Conservation (phyloP, 2,329 filamentous ascomycete genomes). For the Colletotrichum lentis region DNA sequence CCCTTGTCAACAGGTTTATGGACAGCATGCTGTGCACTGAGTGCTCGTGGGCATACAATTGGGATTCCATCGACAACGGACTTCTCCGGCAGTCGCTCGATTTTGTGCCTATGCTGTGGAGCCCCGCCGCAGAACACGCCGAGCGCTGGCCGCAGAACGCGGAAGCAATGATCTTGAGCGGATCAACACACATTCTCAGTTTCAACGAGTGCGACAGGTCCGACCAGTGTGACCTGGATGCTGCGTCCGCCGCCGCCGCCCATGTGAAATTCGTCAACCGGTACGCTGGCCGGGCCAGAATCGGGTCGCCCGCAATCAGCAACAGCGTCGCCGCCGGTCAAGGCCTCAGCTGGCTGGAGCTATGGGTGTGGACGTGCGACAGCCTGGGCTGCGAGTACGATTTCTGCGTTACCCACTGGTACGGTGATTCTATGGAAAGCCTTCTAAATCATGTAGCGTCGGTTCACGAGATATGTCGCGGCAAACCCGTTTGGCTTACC, state of each 20-base stretch:
- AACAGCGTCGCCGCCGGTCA: slow-evolving; percentile 60
- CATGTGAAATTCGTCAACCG: slow-evolving; percentile 65
- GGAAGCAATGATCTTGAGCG: slow-evolving; percentile 59
- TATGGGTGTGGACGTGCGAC: slow-evolving; percentile 61
- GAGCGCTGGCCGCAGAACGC: slow-evolving; percentile 60
- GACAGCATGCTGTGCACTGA: background rate
- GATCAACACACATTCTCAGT: slow-evolving; percentile 65
- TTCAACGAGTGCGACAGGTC: slow-evolving; percentile 76
- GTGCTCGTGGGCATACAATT: slow-evolving; percentile 73
- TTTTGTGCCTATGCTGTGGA: slow-evolving; percentile 75
- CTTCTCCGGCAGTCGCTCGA: slow-evolving; percentile 54
- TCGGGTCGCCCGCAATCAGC: slow-evolving; percentile 68
- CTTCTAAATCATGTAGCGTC: slow-evolving; percentile 41
- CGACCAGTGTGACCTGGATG: slow-evolving; percentile 64
- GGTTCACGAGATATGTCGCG: slow-evolving; percentile 53
- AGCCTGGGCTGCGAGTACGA: slow-evolving; percentile 60
- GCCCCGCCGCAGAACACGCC: slow-evolving; percentile 53
- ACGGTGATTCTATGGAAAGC: slow-evolving; percentile 44
- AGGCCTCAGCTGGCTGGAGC: slow-evolving; percentile 64
- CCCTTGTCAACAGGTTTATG: slow-evolving; percentile 60
- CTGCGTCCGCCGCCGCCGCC: slow-evolving; percentile 57
- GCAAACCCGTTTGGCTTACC: slow-evolving; percentile 66
- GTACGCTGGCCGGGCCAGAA: slow-evolving; percentile 60
- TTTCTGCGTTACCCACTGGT: slow-evolving; percentile 71
- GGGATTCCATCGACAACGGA: slow-evolving; percentile 59